Base-by-base conservation (phyloP, 306 rosid species). In the Castanea mollissima region DNA sequence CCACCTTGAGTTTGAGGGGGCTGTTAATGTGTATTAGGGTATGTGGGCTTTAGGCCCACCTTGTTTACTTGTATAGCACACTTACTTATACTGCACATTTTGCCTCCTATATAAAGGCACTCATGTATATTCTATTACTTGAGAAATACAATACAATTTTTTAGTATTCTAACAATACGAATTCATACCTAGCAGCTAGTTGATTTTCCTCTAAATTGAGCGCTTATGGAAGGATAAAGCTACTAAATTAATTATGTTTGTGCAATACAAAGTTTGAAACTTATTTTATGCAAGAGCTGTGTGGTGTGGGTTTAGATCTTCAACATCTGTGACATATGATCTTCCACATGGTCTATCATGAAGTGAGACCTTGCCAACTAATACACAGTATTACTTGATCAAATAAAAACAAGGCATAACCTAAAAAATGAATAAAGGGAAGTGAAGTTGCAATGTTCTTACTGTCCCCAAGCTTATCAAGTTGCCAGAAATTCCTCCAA, bases 401-500 rank as follows among this genome's bases (percentile, higher is more conserved):
- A 52, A 75, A 64, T 29, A 13, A 63, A 46, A n/a, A 27, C 15
- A 68, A 52, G 44, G 55, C 7, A 56, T 25, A 34, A 60, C 58
- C 68, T 11, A 18, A 55, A 1, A 3, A 10, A 49, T 29, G 25
- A 18, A 63, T 55, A 29, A 23, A 69, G 19, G 63, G 11, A 52
- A 60, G 2, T 49, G 78, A 64, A 76, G 41, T 51, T 65, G 12
- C 21, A 57, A 10, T 70, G 79, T 56, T 55, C 87, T 85, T 87
- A 95, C 97, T 5, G 97, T 91, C 44, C 99, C 97, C 51, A 90
- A 94, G 86, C 99, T 92, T 58, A 86, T 85, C 83, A 92, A 72
- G 80, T 95, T 95, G 44, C 99, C 97, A 69, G 99, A 90, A 81
- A 95, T 79, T 80, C 99, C 97, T 74, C 97, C 99, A n/a, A 95